phyloP scores from a whole-genome alignment of 2,329 filamentous ascomycete species.

The Aciculosporium take region DNA sequence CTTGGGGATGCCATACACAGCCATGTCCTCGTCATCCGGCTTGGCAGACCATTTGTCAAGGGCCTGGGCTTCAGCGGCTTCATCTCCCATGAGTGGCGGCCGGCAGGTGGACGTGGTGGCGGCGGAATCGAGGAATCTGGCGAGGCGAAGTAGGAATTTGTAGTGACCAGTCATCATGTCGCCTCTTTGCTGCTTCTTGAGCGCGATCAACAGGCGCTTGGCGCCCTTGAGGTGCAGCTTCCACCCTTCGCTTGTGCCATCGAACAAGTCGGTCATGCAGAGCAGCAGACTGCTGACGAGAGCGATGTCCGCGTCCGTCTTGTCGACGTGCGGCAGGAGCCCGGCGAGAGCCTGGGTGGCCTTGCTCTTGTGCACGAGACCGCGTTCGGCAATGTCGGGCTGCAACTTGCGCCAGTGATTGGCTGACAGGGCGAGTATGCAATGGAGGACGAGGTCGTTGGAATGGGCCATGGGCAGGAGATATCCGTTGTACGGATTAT shows the following conservation, averaged over 20 bases:
- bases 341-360: conserved; percentile 18
- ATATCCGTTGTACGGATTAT: conserved; percentile 19
- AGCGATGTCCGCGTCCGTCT: conserved; percentile 19
- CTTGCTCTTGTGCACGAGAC: conserved; percentile 18
- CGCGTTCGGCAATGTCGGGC: conserved; percentile 16
- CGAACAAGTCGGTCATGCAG: conserved; percentile 28
- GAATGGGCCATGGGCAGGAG: conserved; percentile 19
- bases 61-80: conserved; percentile 15
- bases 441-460: conserved; percentile 20
- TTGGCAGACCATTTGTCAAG: conserved; percentile 14
- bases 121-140: conserved; percentile 19
- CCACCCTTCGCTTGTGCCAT: conserved; percentile 27
- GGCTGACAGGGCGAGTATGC: conserved; percentile 19
- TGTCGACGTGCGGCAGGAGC: conserved; percentile 21
- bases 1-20: conserved; percentile 23
- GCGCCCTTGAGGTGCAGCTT: conserved; percentile 28
- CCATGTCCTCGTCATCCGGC: conserved; percentile 18
- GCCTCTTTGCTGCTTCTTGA: conserved; percentile 17
- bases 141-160: conserved; percentile 22
- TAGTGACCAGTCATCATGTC: conserved; percentile 23
- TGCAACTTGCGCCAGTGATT: conserved; percentile 22
- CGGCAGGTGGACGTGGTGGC: conserved; percentile 21
- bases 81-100: conserved; percentile 20
- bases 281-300: conserved; percentile 26
- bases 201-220: conserved; percentile 21